Base-by-base conservation (phyloP, 805 yeast species). In the Teunomyces stri region DNA sequence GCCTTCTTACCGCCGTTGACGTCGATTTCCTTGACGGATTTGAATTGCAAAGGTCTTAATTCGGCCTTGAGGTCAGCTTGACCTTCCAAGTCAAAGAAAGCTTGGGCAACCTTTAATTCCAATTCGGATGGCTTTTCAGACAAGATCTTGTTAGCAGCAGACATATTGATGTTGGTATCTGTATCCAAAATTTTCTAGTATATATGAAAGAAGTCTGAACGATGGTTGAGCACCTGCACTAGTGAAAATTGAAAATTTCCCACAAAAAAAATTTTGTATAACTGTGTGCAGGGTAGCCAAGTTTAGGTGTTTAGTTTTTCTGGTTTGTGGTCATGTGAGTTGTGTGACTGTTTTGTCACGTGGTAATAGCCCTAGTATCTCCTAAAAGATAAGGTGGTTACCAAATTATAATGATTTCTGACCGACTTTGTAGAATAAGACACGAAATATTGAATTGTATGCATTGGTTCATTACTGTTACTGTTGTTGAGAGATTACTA, bases 101-200 rank as follows among this genome's bases (percentile, higher is more conserved):
- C 97, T 82, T 92, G 97, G 70, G 97, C 97, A 74, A 94, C 96
- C 82, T 92, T 96, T 79, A 94, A 88, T 84, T 94, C 99, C 79
- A 94, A 90, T 81, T 94, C 98, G 74, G 94, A 75, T 81, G 99
- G 98, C 71, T 88, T 88, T 74, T 86, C 84, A 72, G 90, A 84
- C 78, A 92, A 85, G 79, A 94, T 84, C 84, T 94, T 94, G 78
- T 88, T 83, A 75, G 91, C 89, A 72, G 97, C 96, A 80, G 98
- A 92, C 98, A 92, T 92, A 60, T 66, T 80, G 60, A 49, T 41
- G 34, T 20, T 37, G 40, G 40, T 37, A 37, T 13, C 29, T 30
- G 30, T 29, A 36, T 39, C 38, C 34, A 41, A 50, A 53, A 46
- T 48, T 47, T 53, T 51, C 51, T 43, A 47, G 48, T 43, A 42